Evolutionary conservation across 1,284 basidiomycete genomes (phyloP).

Genomic region (Moniliophthora roreri): DNA sequence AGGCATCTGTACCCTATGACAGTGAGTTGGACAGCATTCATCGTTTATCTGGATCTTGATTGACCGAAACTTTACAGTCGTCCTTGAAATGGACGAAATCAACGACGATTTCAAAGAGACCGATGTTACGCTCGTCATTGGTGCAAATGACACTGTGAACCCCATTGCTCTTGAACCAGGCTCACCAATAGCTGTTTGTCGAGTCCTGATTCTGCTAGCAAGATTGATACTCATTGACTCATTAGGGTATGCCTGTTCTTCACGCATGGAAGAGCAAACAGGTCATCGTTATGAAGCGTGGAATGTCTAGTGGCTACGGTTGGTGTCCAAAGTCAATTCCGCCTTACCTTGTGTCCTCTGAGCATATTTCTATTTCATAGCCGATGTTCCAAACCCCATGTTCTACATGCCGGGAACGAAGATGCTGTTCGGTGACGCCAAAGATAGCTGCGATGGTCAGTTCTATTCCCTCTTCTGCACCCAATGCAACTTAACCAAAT

Average conservation of each 20-base stretch:
- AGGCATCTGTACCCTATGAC: conserved; percentile 87
- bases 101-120: conserved; percentile 86
- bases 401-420: conserved; percentile 87
- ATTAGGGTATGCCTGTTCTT: conserved; percentile 80
- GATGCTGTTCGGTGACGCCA: conserved; percentile 89
- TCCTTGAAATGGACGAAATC: conserved; percentile 90
- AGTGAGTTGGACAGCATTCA: too few species aligned
- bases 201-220: background rate
- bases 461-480: too few species aligned
- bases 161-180: conserved; percentile 86
- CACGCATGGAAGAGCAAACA: conserved; percentile 91
- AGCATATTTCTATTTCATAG: conserved; percentile 36
- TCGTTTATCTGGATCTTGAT: too few species aligned
- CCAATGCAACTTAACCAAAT: too few species aligned
- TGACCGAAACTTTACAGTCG: too few species aligned
- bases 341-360: too few species aligned
- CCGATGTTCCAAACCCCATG: conserved; percentile 87
- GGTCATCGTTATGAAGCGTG: conserved; percentile 87
- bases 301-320: conserved; percentile 84
- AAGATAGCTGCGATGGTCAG: conserved; percentile 81
- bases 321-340: too few species aligned
- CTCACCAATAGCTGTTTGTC: conserved; percentile 68
- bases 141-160: conserved; percentile 90
- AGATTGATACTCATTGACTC: background rate
- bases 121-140: conserved; percentile 82